Base-by-base conservation (phyloP, 129 eudicot species). In the Glebionis coronaria region DNA sequence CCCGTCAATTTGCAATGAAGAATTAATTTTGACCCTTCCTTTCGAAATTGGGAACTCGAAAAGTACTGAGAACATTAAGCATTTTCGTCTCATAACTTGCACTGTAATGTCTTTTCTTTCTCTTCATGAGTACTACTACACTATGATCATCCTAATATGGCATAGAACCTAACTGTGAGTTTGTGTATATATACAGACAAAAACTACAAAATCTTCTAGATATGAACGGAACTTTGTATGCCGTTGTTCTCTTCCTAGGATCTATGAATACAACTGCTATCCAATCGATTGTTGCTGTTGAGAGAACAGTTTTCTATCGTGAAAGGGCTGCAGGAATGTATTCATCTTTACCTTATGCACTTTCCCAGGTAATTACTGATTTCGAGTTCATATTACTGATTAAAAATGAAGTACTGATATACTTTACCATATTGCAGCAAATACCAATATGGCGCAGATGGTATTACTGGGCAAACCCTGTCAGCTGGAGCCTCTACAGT, bases 261-360 rank as follows among this genome's bases (percentile, higher is more conserved):
- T 77, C 80, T 3, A 56, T 68, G n/a, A 81, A 81, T 23, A 54
- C 65, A 42, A 60, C 68, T 11, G 12, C 82, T 14, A 82, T 81
- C 44, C 86, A 81, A 57, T 59, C 82, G 14, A 64, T 81, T 55
- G 86, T 81, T 38, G 63, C 63, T 4, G 68, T 77, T 6, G 86
- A 77, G 71, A 73, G 82, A 58, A 81, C 82, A 12, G 82, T 69
- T 44, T 81, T 77, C 61, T 81, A 77, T 56, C 80, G 86, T 0
- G 86, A 81, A 81, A 63, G 79, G 44, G 86, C 82, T 29, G 80
- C 86, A 2, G 82, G 86, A 51, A 81, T 81, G 85, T 81, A 81
- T 28, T 81, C 85, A 63, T 75, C 79, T 7, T 47, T 63, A 45
- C 82, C 85, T 57, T 77, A 77, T 55, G 82, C 86, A 49, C 74